Evolutionary conservation across 257 asterid genomes (phyloP).

Genomic region (Fraxinus pennsylvanica): DNA sequence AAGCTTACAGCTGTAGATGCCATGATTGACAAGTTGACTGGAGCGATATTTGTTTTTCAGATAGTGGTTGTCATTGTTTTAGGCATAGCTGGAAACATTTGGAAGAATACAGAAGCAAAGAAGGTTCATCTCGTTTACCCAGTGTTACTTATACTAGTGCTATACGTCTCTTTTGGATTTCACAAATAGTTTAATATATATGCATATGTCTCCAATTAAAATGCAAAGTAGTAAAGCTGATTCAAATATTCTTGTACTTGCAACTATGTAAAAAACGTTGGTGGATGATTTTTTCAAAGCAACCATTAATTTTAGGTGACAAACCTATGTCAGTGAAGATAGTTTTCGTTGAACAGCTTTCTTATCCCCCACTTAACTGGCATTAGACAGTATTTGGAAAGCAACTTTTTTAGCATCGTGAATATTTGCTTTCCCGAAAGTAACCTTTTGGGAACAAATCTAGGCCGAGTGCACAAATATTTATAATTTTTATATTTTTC

Average conservation of each 20-base stretch:
- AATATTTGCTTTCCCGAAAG: neutral
- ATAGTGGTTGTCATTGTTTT: slow-evolving; percentile 93
- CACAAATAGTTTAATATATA: slow-evolving; percentile 4
- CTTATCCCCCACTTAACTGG: neutral
- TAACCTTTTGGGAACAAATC: neutral
- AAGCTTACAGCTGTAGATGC: slow-evolving; percentile 99
- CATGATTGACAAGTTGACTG: slow-evolving; percentile 98
- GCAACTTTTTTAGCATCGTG: neutral
- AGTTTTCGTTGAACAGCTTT: neutral
- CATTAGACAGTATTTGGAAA: neutral
- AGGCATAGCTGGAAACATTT: slow-evolving; percentile 94
- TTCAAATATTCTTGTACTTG: neutral
- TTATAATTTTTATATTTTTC: neutral
- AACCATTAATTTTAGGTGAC: neutral
- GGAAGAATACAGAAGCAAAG: slow-evolving; percentile 98
- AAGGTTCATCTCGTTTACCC: slow-evolving; percentile 51
- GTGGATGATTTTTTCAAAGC: neutral
- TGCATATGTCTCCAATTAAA: neutral
- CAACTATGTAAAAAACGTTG: neutral
- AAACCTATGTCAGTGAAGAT: neutral
- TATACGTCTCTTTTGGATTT: slow-evolving; percentile 16
- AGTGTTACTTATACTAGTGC: slow-evolving; percentile 2
- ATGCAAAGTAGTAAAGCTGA: slow-evolving; percentile 10
- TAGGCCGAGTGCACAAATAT: neutral
- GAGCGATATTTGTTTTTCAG: slow-evolving; percentile 95